Percentiles rank a stretch among this genome's conserved stretches.
These are phyloP conservation scores for Leccinum truebloodii DNA, from an alignment of 768 basidiomycete genomes.

Conservation along the genomic window DNA sequence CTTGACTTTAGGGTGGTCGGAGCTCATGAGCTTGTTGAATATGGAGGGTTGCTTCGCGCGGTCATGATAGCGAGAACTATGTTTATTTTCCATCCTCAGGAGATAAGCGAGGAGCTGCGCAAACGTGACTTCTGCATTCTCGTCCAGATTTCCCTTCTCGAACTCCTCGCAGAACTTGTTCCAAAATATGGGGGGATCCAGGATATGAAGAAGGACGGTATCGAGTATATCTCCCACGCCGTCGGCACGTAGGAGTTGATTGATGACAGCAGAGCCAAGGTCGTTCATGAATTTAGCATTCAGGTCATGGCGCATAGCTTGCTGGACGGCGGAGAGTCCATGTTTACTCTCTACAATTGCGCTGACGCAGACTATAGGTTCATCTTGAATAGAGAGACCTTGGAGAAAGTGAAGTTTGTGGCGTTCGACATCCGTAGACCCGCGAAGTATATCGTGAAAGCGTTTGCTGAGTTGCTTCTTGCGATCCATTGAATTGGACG, in stretches of 20 bases:
- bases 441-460: constrained; percentile 36
- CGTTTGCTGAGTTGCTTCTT: constrained; percentile 33
- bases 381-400: constrained; percentile 42
- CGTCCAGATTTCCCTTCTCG: constrained; percentile 32
- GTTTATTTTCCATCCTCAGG: constrained; percentile 38
- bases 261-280: constrained; percentile 36
- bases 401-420: constrained; percentile 44
- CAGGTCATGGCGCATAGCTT: constrained; percentile 43
- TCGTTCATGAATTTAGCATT: constrained; percentile 44
- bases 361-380: constrained; percentile 39
- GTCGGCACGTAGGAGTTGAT: constrained; percentile 41
- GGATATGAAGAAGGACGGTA: constrained; percentile 40
- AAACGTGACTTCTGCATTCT: constrained; percentile 40
- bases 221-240: constrained; percentile 40
- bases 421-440: constrained; percentile 27
- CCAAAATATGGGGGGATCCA: constrained; percentile 57
- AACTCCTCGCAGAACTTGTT: constrained; percentile 38
- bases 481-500: constrained; percentile 22
- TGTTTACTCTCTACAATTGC: constrained; percentile 36
- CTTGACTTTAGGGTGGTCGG: constrained; percentile 24
- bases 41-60: constrained; percentile 37
- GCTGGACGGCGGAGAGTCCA: constrained; percentile 42
- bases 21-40: constrained; percentile 28
- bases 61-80: constrained; percentile 39
- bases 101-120: constrained; percentile 54